A percentile compares a stretch with the other conserved stretches of the same genome.
Evolutionary conservation across 2,329 filamentous ascomycete species (phyloP).

Genomic region (Cordyceps javanica): DNA sequence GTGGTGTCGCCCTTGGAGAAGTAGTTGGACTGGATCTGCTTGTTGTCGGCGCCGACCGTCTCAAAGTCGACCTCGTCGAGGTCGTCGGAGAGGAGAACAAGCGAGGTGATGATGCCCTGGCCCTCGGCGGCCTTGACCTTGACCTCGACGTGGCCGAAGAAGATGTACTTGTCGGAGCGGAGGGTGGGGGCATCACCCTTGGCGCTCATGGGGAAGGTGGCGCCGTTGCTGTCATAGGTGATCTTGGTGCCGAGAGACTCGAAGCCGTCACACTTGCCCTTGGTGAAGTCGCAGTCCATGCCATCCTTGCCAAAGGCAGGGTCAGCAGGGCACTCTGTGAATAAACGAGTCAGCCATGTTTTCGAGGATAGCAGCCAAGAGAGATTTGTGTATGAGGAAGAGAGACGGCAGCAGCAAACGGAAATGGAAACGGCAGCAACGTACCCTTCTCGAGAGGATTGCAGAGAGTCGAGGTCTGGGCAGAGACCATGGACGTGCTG

Average conservation of each 20-base stretch:
- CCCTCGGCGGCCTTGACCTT: conserved; percentile 74
- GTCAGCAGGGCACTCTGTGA: conserved; percentile 62
- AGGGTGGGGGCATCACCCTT: conserved; percentile 66
- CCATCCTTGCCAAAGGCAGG: conserved; percentile 63
- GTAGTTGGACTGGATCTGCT: conserved; percentile 82
- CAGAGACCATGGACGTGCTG: conserved; percentile 42
- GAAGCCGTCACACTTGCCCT: conserved; percentile 58
- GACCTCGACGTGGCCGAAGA: conserved; percentile 86
- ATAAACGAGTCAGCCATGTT: too few species aligned
- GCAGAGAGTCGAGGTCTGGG: conserved; percentile 52
- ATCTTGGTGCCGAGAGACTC: conserved; percentile 41
- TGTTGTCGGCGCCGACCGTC: conserved; percentile 72
- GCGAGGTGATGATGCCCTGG: conserved; percentile 79
- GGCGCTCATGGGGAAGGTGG: conserved; percentile 60
- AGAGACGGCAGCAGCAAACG: neutral
- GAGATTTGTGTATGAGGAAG: too few species aligned
- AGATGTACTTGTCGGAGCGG: conserved; percentile 79
- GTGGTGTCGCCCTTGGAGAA: conserved; percentile 68
- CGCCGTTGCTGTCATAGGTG: conserved; percentile 41
- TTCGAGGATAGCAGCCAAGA: conserved; percentile 20
- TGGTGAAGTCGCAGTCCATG: conserved; percentile 65
- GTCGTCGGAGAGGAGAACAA: conserved; percentile 81
- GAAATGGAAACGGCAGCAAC: conserved; percentile 14
- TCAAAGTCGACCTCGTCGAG: conserved; percentile 96
- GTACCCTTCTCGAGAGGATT: conserved; percentile 48